Percentiles rank a stretch among this genome's conserved stretches.
Evolutionary conservation across 2,329 filamentous ascomycete species (phyloP).

Genomic region (Colletotrichum tropicicola): DNA sequence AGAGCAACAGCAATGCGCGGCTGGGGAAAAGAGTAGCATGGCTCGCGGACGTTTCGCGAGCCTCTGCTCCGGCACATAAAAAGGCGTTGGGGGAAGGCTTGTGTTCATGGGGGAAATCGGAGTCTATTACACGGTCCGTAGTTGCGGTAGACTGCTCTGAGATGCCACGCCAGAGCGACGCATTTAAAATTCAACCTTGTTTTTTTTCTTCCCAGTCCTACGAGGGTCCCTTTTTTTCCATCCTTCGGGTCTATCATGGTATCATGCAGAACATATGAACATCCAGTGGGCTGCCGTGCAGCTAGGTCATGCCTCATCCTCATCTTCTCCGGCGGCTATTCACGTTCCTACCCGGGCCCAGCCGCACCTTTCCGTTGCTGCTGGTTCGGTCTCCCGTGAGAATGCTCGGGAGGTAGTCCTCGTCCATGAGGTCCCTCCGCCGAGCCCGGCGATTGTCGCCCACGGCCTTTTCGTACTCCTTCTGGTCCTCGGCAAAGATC

Average conservation of each 20-base stretch:
- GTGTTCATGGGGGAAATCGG: constrained; percentile 20
- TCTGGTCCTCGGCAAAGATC: constrained; percentile 94
- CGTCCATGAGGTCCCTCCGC: constrained; percentile 89
- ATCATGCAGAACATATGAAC: constrained; percentile 31
- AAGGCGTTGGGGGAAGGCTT: constrained; percentile 27
- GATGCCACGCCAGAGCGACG: background rate
- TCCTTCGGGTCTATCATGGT: constrained; percentile 29
- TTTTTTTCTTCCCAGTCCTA: constrained; percentile 17
- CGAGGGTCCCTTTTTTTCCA: background rate
- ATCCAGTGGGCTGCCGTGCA: background rate
- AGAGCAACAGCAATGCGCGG: background rate
- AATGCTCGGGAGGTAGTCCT: constrained; percentile 89
- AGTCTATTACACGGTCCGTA: constrained; percentile 19
- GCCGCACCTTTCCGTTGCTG: constrained; percentile 73
- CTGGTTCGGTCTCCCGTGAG: constrained; percentile 79
- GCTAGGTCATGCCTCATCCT: background rate
- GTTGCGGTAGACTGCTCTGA: constrained; percentile 19
- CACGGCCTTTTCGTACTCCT: constrained; percentile 79
- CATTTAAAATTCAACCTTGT: constrained; percentile 14
- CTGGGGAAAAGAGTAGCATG: background rate
- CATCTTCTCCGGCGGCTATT: constrained; percentile 57
- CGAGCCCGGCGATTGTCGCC: constrained; percentile 72
- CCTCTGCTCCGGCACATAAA: constrained; percentile 11
- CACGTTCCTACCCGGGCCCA: constrained; percentile 87
- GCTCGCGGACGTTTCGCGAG: background rate